These are phyloP conservation scores for Rhodomyrtus psidioides DNA, from an alignment of 441 rosid genomes.

Conservation along the genomic window DNA sequence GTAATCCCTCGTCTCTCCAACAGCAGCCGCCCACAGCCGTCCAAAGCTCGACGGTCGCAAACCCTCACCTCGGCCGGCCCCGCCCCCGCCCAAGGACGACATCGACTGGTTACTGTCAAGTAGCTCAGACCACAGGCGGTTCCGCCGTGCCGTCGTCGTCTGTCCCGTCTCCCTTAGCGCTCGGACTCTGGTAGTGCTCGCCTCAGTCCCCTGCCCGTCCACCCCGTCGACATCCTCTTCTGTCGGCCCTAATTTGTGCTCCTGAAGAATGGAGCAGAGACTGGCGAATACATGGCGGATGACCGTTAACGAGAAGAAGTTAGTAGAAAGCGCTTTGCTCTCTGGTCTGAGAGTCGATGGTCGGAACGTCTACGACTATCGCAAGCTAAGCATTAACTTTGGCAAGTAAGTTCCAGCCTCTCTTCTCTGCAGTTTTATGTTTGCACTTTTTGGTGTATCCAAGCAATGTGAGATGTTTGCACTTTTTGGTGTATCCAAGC, in stretches of 20 bases:
- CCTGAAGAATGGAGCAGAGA: conserved; percentile 56
- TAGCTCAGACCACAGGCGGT: not conserved
- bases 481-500: too few species aligned
- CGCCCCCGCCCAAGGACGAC: not conserved
- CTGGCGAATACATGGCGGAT: conserved; percentile 70
- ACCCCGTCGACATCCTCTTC: not conserved
- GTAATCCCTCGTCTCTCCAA: not conserved
- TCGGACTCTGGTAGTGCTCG: not conserved
- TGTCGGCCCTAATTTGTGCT: not conserved
- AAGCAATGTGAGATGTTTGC: too few species aligned
- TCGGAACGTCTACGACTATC: conserved; percentile 74
- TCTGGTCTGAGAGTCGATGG: conserved; percentile 84
- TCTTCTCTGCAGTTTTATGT: not conserved
- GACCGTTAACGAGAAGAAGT: conserved; percentile 79
- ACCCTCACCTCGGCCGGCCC: not conserved
- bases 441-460: not conserved
- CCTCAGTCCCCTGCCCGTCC: not conserved
- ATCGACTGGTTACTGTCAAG: not conserved
- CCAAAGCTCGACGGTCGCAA: not conserved
- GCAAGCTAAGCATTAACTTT: conserved; percentile 71
- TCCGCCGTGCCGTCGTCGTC: not conserved
- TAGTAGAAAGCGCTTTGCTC: conserved; percentile 70
- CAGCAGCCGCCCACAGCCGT: not conserved
- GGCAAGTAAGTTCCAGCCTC: conserved; percentile 53
- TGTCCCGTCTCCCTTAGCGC: not conserved